A percentile compares a stretch with the other conserved stretches of the same genome.
phyloP scores from a whole-genome alignment of 768 basidiomycete species.

The Hypholoma sublateritium region DNA sequence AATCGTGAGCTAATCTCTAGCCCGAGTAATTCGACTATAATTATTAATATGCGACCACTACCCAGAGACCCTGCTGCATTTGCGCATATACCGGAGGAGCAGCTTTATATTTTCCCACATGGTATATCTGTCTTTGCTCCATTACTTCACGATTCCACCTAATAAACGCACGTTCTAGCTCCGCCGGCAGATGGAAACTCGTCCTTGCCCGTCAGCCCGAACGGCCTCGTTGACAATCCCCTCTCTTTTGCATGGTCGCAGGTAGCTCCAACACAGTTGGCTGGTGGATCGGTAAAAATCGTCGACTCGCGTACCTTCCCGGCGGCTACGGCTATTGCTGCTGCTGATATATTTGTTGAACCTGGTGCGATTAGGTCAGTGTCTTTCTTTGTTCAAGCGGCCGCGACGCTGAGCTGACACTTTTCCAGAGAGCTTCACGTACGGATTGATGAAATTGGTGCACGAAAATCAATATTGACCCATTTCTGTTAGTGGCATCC shows the following conservation, averaged over 20 bases:
- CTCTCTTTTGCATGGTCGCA: conserved; percentile 55
- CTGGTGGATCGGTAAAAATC: conserved; percentile 61
- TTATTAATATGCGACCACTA: conserved; percentile 22
- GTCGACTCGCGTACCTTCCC: conserved; percentile 55
- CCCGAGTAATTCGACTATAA: not conserved
- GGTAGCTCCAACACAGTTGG: conserved; percentile 37
- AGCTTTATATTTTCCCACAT: conserved; percentile 53
- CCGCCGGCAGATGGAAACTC: conserved; percentile 33
- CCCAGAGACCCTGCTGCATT: conserved; percentile 41
- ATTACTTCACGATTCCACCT: not conserved
- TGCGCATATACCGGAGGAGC: conserved; percentile 48
- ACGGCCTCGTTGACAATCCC: conserved; percentile 38
- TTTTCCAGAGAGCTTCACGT: conserved; percentile 52
- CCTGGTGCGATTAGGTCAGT: conserved; percentile 57
- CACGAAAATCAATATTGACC: conserved; percentile 12
- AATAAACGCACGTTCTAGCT: conserved; percentile 20
- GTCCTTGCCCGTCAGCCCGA: conserved; percentile 41
- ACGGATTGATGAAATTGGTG: conserved; percentile 12
- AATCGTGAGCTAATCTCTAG: conserved; percentile 12
- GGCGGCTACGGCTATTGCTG: conserved; percentile 49
- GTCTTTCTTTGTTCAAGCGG: not conserved
- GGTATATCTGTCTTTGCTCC: conserved; percentile 11
- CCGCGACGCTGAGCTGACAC: not conserved
- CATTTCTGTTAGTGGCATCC: conserved; percentile 62
- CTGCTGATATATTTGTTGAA: conserved; percentile 56